Evolutionary conservation across 2,329 filamentous ascomycete genomes (phyloP).

Genomic region (Aspergillus vadensis): DNA sequence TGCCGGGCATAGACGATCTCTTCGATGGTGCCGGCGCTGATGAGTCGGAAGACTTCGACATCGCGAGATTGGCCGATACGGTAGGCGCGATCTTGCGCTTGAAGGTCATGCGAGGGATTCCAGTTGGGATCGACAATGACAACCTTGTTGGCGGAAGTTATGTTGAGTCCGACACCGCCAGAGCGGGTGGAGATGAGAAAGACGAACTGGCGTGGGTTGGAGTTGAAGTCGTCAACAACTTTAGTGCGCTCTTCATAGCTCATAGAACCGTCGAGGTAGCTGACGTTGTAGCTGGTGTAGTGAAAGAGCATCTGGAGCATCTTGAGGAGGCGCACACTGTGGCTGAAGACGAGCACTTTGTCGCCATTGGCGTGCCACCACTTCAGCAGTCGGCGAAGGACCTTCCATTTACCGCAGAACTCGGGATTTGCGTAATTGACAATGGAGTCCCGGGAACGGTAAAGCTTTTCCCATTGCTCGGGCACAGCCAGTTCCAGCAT

Average conservation of each 20-base stretch:
- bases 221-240: constrained; percentile 88
- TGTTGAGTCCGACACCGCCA: constrained; percentile 91
- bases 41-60: constrained; percentile 91
- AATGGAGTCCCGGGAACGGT: constrained; percentile 74
- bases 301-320: constrained; percentile 85
- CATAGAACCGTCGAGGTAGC: constrained; percentile 85
- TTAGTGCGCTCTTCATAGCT: constrained; percentile 79
- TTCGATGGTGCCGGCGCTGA: constrained; percentile 90
- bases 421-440: constrained; percentile 80
- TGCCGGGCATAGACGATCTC: constrained; percentile 96
- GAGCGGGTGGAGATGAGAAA: constrained; percentile 95
- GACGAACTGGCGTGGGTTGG: constrained; percentile 82
- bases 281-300: constrained; percentile 85
- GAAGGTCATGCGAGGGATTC: constrained; percentile 93
- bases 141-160: constrained; percentile 96
- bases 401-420: constrained; percentile 96
- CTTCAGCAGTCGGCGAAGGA: constrained; percentile 79
- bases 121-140: constrained; percentile 97
- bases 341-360: constrained; percentile 94
- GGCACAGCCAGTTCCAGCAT: constrained; percentile 75
- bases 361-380: constrained; percentile 90
- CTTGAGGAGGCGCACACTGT: constrained; percentile 80
- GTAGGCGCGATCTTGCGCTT: constrained; percentile 95
- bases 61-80: constrained; percentile 90
- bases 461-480: constrained; percentile 71